Percentiles rank a stretch among this genome's conserved stretches.
Conservation (phyloP, 345 rosid genomes). For the Citrus medica region DNA sequence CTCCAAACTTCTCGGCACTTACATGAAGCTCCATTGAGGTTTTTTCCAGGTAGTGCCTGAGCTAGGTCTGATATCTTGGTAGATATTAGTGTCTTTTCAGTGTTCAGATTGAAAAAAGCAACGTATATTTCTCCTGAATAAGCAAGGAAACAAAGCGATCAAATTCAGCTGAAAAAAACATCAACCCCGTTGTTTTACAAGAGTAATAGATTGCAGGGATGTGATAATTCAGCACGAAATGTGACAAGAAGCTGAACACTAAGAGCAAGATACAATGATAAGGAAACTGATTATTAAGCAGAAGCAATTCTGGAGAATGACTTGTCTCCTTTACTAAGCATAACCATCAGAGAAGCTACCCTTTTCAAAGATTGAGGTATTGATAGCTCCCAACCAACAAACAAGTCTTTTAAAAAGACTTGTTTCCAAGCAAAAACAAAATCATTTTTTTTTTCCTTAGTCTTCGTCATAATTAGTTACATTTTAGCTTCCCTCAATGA, state of each 20-base stretch:
- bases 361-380: background rate
- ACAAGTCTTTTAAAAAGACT: background rate
- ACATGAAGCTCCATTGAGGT: conserved; percentile 40
- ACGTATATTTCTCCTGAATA: conserved; percentile 49
- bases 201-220: background rate
- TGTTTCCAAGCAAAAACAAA: too few species aligned
- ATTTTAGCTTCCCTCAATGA: background rate
- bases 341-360: background rate
- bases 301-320: background rate
- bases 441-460: too few species aligned
- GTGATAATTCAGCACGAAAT: background rate
- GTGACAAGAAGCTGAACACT: background rate
- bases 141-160: background rate
- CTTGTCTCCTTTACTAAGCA: background rate
- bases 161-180: background rate
- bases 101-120: conserved; percentile 61
- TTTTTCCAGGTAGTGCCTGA: conserved; percentile 39
- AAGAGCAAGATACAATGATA: background rate
- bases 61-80: conserved; percentile 53
- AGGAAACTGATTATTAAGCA: background rate
- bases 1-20: conserved; percentile 65
- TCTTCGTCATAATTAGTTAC: background rate
- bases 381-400: background rate
- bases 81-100: conserved; percentile 43
- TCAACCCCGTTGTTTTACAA: background rate